Evolutionary conservation across 2,329 filamentous ascomycete species (phyloP), one percentile per base, ranked within the genome.

Genomic region (Byssoonygena ceratinophila): DNA sequence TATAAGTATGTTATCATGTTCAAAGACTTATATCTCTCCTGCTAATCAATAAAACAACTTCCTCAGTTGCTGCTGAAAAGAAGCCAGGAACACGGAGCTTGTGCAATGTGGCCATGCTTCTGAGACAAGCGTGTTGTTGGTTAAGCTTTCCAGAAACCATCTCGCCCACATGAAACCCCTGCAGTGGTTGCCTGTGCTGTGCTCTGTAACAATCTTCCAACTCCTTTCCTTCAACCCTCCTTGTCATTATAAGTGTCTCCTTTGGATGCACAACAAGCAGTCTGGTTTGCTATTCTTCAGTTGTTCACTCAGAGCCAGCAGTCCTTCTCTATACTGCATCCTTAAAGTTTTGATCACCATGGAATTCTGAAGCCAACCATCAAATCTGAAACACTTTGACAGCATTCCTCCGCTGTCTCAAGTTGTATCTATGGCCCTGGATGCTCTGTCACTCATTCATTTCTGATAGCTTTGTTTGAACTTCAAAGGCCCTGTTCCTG

Each of bases 181-280:
- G 46, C 18, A 29, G 36, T 32, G 34, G 29, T 18, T 31, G 46
- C 46, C 45, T 20, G 11, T 27, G 20, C n/a, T n/a, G 5, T 40
- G 8, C 22, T 49, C 46, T 41, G 34, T 32, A 40, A 49, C 46
- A 40, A 14, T 49, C 36, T 32, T 36, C 36, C 36, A 49, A 49
- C 46, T 3, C 32, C 31, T 18, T n/a, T 12, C 31, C 43, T 32
- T 29, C 5, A 29, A 9, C 27, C 9, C 27, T 27, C 43, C 20
- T 46, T 32, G 27, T 9, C 43, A 18, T 29, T 31, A 4, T 5
- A 29, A 29, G 3, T 11, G 4, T 27, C 9, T 29, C 4, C 27
- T 16, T 22, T n/a, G 22, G 11, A 14, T 25, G 4, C 9, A 43
- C 11, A 27, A 14, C 39, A 23, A 25, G 39, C 36, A 40, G 36